Evolutionary conservation across 768 basidiomycete species (phyloP).

Genomic region (Clitopilus passeckerianus): DNA sequence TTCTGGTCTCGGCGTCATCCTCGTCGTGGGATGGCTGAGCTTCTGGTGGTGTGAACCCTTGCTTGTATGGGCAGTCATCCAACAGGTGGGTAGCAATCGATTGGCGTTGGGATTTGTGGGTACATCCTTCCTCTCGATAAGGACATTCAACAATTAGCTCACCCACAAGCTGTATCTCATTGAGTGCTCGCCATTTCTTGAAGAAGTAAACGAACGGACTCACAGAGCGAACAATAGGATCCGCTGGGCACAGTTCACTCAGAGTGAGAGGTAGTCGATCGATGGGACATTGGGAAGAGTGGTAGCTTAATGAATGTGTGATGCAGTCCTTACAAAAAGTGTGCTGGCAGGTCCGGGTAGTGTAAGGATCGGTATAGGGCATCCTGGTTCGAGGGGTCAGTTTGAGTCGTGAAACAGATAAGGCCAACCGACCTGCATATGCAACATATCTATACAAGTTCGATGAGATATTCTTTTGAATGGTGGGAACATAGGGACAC

Average conservation of each 20-base stretch:
- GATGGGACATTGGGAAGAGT: slow-evolving; percentile 76
- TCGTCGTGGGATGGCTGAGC: neutral
- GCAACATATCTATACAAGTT: slow-evolving; percentile 52
- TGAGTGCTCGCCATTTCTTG: neutral
- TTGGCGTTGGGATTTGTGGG: slow-evolving; percentile 62
- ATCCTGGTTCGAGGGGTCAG: slow-evolving; percentile 29
- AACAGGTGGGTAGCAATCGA: slow-evolving; percentile 57
- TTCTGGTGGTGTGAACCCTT: slow-evolving; percentile 37
- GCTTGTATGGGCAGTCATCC: slow-evolving; percentile 52
- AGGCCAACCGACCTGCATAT: slow-evolving; percentile 53
- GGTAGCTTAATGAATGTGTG: slow-evolving; percentile 49
- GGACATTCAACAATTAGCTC: slow-evolving; percentile 76
- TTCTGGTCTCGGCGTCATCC: neutral
- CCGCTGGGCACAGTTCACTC: slow-evolving; percentile 62
- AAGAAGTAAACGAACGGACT: slow-evolving; percentile 18
- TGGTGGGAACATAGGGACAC: slow-evolving; percentile 15
- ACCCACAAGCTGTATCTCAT: slow-evolving; percentile 61
- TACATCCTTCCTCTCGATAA: slow-evolving; percentile 54
- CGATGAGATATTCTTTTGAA: neutral
- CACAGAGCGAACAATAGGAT: slow-evolving; percentile 73
- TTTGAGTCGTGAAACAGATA: neutral
- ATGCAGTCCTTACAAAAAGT: slow-evolving; percentile 89
- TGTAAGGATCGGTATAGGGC: slow-evolving; percentile 74
- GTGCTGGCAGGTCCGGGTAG: slow-evolving; percentile 72
- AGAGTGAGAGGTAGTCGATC: slow-evolving; percentile 64